Base-by-base conservation (phyloP, 805 yeast species). In the Limtongia smithiae region DNA sequence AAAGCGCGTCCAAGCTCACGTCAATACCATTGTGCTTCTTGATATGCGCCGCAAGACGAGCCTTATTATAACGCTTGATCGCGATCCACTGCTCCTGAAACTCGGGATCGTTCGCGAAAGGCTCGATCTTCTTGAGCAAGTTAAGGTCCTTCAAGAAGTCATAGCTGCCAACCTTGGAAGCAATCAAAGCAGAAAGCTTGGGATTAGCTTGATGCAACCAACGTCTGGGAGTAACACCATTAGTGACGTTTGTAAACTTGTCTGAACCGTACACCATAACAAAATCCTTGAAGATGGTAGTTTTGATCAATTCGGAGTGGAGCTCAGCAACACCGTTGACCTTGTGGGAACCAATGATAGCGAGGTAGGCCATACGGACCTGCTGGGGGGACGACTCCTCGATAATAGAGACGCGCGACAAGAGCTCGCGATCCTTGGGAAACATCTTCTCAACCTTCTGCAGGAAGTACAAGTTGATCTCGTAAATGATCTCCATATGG, bases 121-220 rank as follows among this genome's bases (percentile, higher is more conserved):
- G 65, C 62, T 83, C 86, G 59, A 89, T 72, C 44, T 72, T 74
- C 66, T 85, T 84, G 65, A 89, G 76, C 57, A 72, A 69, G 38
- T 79, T 78, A 66, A 89, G 78, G 61, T 85, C 78, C 57, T 80
- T 79, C 67, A 89, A 72, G 66, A 72, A 89, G 20, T 77, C 79
- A 63, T 82, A 83, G 51, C 82, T 80, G 24, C 88, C 82, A 45
- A 88, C 73, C 60, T 80, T 81, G 44, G 80, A 75, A 37, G 85
- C 76, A 64, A 90, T 90, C 59, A 89, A 75, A n/a, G 69, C 71
- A 15, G 93, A 77, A 60, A 89, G 74, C 58, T 73, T 75, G 9
- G 97, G 96, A 68, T 89, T 90, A 43, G 96, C 95, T 71, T 89
- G 95, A 66, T 81, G 82, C 65, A 89, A 77, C 97, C 97, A 89